Base-by-base conservation (phyloP, 306 rosid species). In the Gillenia trifoliata region DNA sequence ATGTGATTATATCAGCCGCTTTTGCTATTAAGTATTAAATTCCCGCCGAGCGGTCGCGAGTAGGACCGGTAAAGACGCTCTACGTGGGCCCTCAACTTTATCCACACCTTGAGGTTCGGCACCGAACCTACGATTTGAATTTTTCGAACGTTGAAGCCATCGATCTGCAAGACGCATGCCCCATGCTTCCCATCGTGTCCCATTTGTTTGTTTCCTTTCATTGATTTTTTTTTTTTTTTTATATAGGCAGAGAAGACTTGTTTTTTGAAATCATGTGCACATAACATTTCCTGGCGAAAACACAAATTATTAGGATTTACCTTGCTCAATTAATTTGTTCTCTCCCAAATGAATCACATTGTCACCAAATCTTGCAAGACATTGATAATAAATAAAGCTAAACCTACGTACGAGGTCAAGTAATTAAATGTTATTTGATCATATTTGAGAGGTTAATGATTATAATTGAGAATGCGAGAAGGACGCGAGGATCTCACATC, bases 101-200 rank as follows among this genome's bases (percentile, higher is more conserved):
- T 30, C 87, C 90, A 52, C 55, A 57, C 82, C 93, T 83, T 5
- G 5, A 22, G 88, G 75, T 85, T 38, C 56, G 88, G 86, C 10
- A 8, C 86, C 89, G 81, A 68, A 55, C 79, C 72, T 52, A 8
- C 20, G 0, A 86, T 91, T 91, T 86, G 88, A 91, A 91, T 71
- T 79, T 88, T 87, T 87, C 73, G 89, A 89, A 87, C 92, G 92
- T 89, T 89, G 84, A 62, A 34, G 77, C 52, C 25, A 66, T 45
- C 25, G 12, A 36, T 23, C 23, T 19, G 12, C 28, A 60, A 40
- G 40, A 28, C 5, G 29, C 22, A 19, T 72, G 75, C 75, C 75
- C 66, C 54, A 57, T 34, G 11, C 65, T 16, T 30, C 40, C 36
- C 15, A 25, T 17, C 20, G 40, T 40, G 59, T 60, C 68, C 68